These are phyloP conservation scores for Pochonia chlamydosporia DNA, from an alignment of 2,329 filamentous ascomycete genomes.

Conservation along the genomic window DNA sequence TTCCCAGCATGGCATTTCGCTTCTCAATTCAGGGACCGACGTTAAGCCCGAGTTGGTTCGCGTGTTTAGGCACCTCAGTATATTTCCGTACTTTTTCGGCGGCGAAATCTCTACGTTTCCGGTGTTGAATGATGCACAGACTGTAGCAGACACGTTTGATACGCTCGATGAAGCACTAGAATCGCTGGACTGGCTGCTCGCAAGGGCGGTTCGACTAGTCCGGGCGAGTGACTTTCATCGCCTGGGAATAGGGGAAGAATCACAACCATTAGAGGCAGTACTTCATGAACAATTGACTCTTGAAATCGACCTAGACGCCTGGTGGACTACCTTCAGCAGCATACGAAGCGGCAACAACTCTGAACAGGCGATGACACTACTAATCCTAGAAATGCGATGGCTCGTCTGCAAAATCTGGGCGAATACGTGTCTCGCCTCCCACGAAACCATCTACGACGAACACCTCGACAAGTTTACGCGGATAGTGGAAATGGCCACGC, in stretches of 20 bases:
- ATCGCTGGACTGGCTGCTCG: slow-evolving; percentile 21
- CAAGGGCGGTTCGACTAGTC: slow-evolving; percentile 23
- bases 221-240: slow-evolving; percentile 22
- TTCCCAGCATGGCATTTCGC: slow-evolving; percentile 29
- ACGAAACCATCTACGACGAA: slow-evolving; percentile 30
- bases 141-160: slow-evolving; percentile 3
- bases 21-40: slow-evolving; percentile 22
- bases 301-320: slow-evolving; percentile 18
- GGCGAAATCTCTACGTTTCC: slow-evolving; percentile 7
- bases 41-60: slow-evolving; percentile 25
- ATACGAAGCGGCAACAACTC: background rate
- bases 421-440: slow-evolving; percentile 18
- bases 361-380: slow-evolving; percentile 2
- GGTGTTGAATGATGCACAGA: slow-evolving; percentile 1
- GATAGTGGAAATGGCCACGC: slow-evolving; percentile 21
- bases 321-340: slow-evolving; percentile 21
- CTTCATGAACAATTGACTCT: slow-evolving; percentile 17
- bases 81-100: slow-evolving; percentile 34
- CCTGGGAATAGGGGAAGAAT: slow-evolving; percentile 11
- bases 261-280: slow-evolving; percentile 11
- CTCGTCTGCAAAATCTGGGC: slow-evolving; percentile 28
- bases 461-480: slow-evolving; percentile 21
- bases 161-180: slow-evolving; percentile 21
- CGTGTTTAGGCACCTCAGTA: slow-evolving; percentile 31
- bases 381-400: slow-evolving; percentile 25